Evolutionary conservation across 2,329 filamentous ascomycete species (phyloP), one percentile per base, ranked within the genome.

Genomic region (Iodosphaeria phyllophila): DNA sequence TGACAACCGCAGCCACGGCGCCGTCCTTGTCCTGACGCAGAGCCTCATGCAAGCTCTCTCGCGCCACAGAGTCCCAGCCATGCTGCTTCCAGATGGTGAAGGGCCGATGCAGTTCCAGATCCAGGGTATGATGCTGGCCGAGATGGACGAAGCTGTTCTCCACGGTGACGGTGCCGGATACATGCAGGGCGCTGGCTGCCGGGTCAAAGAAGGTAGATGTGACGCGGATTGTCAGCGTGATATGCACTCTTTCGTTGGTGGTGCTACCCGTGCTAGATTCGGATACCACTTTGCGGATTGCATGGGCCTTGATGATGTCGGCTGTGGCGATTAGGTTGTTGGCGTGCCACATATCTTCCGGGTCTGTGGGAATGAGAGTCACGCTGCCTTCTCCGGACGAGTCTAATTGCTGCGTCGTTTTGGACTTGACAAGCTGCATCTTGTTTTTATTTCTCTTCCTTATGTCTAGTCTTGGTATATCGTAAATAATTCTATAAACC

Each of bases 41-140:
- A 1, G 83, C 75, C 45, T 92, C 80, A 28, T 66, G 60, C 8
- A 98, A 62, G 22, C 78, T 74, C 30, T 78, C 72, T 23, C 75
- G 56, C 4, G 84, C 79, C 8, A 98, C 72, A 36, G 76, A 84
- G 48, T 98, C 89, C 89, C 89, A 98, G 20, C 83, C 74, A 6
- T 69, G 55, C 19, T 66, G 64, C 52, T 95, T 95, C 53, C 83
- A 76, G 6, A 98, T 48, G 5, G 78, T 86, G 39, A 95, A 95
- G 25, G 83, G 74, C 20, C 84, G 66, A 40, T 89, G 72, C 29
- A 92, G 59, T 46, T 93, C 86, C 22, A 98, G 63, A 36, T 93
- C 86, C 34, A 71, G 56, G 2, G 64, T 69, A 40, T 71, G 65
- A 37, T 66, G 58, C 31, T 65, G 56, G 25, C 64, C 65, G 20